Evolutionary conservation across 257 asterid species (phyloP).

Genomic region (Solanum tarijense): DNA sequence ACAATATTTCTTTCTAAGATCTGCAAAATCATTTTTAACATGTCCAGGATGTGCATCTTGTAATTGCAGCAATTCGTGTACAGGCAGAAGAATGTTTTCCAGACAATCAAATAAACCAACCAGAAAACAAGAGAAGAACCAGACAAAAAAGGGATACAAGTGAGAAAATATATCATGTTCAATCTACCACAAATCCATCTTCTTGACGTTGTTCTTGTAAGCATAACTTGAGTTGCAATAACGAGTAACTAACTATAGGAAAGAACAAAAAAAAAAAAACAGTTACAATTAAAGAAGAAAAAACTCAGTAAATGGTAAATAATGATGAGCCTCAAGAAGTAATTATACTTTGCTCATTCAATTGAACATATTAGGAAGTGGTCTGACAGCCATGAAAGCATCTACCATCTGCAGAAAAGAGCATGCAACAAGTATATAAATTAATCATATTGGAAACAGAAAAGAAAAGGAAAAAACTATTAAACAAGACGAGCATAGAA

Average conservation of each 20-base stretch:
- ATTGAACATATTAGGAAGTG: constrained; percentile 76
- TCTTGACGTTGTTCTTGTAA: neutral
- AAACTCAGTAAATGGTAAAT: neutral
- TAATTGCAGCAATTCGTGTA: neutral
- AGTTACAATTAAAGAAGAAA: neutral
- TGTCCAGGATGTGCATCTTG: neutral
- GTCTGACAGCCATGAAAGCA: constrained; percentile 81
- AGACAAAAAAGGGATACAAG: neutral
- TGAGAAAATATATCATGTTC: neutral
- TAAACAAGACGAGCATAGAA: neutral
- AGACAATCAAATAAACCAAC: neutral
- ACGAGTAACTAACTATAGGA: neutral
- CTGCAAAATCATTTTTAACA: neutral
- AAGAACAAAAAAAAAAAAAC: neutral
- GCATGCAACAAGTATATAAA: neutral
- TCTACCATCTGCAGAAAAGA: constrained; percentile 67
- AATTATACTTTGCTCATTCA: constrained; percentile 7
- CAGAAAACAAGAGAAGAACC: neutral
- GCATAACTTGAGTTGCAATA: neutral
- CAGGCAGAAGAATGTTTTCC: neutral
- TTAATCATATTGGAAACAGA: neutral
- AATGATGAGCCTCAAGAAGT: neutral
- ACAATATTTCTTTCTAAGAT: neutral
- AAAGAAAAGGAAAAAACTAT: neutral
- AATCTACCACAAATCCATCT: neutral